Evolutionary conservation across 805 yeast species (phyloP).

Genomic region (Scheffersomyces amazonensis): DNA sequence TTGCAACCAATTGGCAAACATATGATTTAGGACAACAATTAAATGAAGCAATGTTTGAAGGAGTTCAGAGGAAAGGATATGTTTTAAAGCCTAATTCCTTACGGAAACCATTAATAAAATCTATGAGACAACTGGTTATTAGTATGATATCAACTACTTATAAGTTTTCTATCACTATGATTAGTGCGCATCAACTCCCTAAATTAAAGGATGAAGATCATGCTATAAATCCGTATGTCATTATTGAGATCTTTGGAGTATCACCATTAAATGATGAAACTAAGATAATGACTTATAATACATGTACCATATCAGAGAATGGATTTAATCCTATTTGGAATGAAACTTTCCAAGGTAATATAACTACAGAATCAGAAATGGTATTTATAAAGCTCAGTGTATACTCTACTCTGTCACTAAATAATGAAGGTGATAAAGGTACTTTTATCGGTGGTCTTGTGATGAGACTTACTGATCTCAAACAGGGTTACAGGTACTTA

Average conservation of each 20-base stretch:
- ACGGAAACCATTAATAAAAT: conserved; percentile 29
- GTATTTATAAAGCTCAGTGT: conserved; percentile 57
- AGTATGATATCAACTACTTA: conserved; percentile 3
- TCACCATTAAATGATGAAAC: conserved; percentile 11
- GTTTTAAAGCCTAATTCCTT: conserved; percentile 66
- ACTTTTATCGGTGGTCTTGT: conserved; percentile 56
- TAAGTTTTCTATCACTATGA: conserved; percentile 35
- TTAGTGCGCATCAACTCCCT: conserved; percentile 87
- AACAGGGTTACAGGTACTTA: conserved; percentile 78
- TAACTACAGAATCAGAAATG: conserved; percentile 37
- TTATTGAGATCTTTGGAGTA: conserved; percentile 57
- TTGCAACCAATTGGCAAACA: conserved; percentile 96
- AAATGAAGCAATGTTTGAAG: conserved; percentile 76
- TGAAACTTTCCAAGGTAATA: conserved; percentile 43
- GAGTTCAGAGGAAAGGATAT: conserved; percentile 65
- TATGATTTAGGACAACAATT: conserved; percentile 86
- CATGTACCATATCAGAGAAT: conserved; percentile 49
- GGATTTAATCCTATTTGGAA: conserved; percentile 92
- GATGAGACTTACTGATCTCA: conserved; percentile 58
- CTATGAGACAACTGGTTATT: conserved; percentile 9
- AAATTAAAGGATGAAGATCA: conserved; percentile 52
- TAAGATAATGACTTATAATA: conserved; percentile 11
- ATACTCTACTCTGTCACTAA: conserved; percentile 25
- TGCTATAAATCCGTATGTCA: conserved; percentile 58
- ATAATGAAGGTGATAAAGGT: background rate